phyloP scores from a whole-genome alignment of 345 rosid species.

The Clausena lansium region DNA sequence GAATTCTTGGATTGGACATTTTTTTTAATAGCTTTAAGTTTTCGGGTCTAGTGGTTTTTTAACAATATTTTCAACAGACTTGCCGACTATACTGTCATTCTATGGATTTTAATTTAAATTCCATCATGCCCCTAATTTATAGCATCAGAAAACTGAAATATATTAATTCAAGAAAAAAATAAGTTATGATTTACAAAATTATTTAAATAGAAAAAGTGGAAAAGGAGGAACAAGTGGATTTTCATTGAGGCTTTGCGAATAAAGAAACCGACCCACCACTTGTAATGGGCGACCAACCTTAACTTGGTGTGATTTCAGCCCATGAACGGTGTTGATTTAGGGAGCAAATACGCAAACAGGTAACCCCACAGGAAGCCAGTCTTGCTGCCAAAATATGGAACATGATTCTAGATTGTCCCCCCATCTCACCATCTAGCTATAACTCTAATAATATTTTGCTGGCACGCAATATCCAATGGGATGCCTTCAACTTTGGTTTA shows the following conservation, averaged over 20 bases:
- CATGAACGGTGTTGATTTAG: neutral
- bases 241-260: neutral
- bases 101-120: too few relatives aligned
- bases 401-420: neutral
- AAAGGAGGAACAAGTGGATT: too few relatives aligned
- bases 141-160: too few relatives aligned
- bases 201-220: too few relatives aligned
- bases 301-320: neutral
- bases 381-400: constrained; percentile 11
- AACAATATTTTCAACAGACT: too few relatives aligned
- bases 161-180: too few relatives aligned
- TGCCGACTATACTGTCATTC: too few relatives aligned
- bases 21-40: too few relatives aligned
- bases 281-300: neutral
- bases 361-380: constrained; percentile 4
- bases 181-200: too few relatives aligned
- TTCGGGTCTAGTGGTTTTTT: too few relatives aligned
- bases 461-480: constrained; percentile 3
- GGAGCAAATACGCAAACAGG: neutral
- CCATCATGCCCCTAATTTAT: too few relatives aligned
- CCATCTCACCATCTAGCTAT: neutral
- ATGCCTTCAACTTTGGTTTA: neutral
- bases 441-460: neutral
- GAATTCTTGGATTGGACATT: too few relatives aligned
- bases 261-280: neutral